Evolutionary conservation across 805 yeast species (phyloP), one percentile per base, ranked within the genome.

Genomic region (Yarrowia deformans): DNA sequence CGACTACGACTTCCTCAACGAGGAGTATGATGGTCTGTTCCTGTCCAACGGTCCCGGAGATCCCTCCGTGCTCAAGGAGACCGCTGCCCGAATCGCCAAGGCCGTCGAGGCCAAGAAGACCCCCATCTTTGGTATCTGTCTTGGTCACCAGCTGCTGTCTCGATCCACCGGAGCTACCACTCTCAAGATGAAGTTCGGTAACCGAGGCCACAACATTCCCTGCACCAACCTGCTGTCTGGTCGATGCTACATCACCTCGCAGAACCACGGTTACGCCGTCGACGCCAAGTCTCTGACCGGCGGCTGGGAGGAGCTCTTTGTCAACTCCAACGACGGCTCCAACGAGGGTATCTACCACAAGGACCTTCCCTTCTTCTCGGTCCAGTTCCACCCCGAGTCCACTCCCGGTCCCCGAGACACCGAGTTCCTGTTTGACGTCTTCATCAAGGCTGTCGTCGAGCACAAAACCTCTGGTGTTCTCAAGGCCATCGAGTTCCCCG

Each of bases 361-460:
- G 52, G 84, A 87, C 73, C 84, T 90, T 79, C 99, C 99, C 48
- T 90, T 84, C 79, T 95, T 95, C 85, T 95, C 99, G 16, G 98
- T 95, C 61, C 99, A 95, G 84, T 94, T 95, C 85, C 99, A 95
- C 79, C 99, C 99, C 34, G 99, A 95, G 84, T 91, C 98, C 32
- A 92, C 97, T 63, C 98, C 99, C 60, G 99, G 99, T 79, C 99
- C 99, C 79, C 88, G 97, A 79, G 99, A 95, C 79, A 95, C 99
- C 67, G 99, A 95, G 82, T 95, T 93, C 81, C 84, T 95, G 79
- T 95, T 95, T 76, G 99, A 95, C 77, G 93, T 91, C 40, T 95
- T 95, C 81, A 90, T 95, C 77, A 81, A 91, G 73, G 79, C 97
- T 63, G 97, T 95, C 66, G 79, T 84, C 67, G 81, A 91, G 52